These are phyloP conservation scores for Tetrahymena thermophila DNA, from an alignment of 73 alveolate species.

Conservation along the genomic window DNA sequence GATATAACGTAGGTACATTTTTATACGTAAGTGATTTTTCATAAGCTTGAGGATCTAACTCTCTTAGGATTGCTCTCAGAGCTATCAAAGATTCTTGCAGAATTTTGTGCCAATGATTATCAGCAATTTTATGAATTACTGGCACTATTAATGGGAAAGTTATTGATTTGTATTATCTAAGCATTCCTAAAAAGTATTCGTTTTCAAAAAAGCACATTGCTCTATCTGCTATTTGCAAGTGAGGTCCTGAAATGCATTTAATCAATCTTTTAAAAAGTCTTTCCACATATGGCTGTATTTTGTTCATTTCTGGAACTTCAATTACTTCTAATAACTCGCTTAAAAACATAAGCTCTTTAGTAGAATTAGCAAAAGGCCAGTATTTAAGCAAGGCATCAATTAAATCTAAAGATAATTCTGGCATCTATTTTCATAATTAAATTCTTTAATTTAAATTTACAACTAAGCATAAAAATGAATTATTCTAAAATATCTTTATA, in stretches of 20 bases:
- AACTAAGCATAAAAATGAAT: neutral
- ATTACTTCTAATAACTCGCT: slow-evolving; percentile 81
- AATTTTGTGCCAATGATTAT: slow-evolving; percentile 86
- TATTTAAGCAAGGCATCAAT: slow-evolving; percentile 76
- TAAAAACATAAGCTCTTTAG: slow-evolving; percentile 82
- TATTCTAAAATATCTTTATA: no score
- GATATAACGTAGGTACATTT: neutral
- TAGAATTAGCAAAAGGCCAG: slow-evolving; percentile 95
- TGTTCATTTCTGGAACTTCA: slow-evolving; percentile 79
- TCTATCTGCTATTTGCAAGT: slow-evolving; percentile 81
- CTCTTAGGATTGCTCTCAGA: slow-evolving; percentile 64
- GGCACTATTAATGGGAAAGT: slow-evolving; percentile 86
- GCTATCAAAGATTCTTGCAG: slow-evolving; percentile 70
- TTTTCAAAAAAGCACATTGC: slow-evolving; percentile 89
- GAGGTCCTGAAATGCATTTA: slow-evolving; percentile 82
- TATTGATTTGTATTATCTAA: slow-evolving; percentile 66
- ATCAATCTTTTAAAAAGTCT: slow-evolving; percentile 73
- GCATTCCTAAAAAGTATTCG: slow-evolving; percentile 67
- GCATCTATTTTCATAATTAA: neutral
- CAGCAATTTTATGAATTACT: slow-evolving; percentile 66
- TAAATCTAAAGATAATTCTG: slow-evolving; percentile 55
- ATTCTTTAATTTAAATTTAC: neutral
- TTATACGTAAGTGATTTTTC: slow-evolving; percentile 69
- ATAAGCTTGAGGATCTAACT: slow-evolving; percentile 75
- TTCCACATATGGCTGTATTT: slow-evolving; percentile 66